Evolutionary conservation across 345 rosid genomes (phyloP).

Genomic region (Ceriops tagal): DNA sequence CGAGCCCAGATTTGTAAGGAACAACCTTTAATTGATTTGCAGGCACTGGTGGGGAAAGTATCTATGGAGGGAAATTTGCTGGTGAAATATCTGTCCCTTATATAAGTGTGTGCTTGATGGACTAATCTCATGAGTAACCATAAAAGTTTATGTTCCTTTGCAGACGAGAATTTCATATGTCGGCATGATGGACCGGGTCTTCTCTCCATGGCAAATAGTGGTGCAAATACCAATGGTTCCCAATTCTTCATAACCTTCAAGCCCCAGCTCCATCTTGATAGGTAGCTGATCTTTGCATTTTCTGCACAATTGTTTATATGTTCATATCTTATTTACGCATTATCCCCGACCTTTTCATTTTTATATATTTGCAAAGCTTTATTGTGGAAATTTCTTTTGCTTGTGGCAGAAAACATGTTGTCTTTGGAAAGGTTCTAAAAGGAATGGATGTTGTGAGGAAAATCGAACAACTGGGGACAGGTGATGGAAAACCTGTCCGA

Average conservation of each 20-base stretch:
- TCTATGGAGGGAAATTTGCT: constrained; percentile 91
- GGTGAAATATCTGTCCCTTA: constrained; percentile 41
- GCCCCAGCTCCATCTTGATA: constrained; percentile 82
- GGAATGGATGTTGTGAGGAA: constrained; percentile 79
- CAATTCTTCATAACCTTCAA: constrained; percentile 89
- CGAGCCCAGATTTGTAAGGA: constrained; percentile 53
- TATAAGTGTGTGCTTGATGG: neutral
- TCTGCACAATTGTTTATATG: constrained; percentile 9
- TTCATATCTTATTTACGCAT: neutral
- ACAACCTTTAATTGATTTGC: constrained; percentile 61
- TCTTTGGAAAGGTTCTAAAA: constrained; percentile 81
- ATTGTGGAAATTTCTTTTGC: neutral
- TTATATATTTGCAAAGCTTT: neutral
- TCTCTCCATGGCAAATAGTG: constrained; percentile 96
- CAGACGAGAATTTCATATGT: constrained; percentile 89
- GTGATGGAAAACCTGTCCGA: constrained; percentile 52
- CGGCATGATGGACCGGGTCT: constrained; percentile 76
- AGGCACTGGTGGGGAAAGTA: constrained; percentile 99
- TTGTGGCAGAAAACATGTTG: constrained; percentile 84
- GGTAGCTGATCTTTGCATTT: constrained; percentile 46
- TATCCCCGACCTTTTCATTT: neutral
- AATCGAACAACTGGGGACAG: constrained; percentile 72
- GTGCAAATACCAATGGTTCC: constrained; percentile 91
- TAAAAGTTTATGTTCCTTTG: constrained; percentile 12
- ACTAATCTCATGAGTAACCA: constrained; percentile 4